Evolutionary conservation across 192 early-diverging fungal genomes (phyloP).

Genomic region (Umbelopsis sp.): DNA sequence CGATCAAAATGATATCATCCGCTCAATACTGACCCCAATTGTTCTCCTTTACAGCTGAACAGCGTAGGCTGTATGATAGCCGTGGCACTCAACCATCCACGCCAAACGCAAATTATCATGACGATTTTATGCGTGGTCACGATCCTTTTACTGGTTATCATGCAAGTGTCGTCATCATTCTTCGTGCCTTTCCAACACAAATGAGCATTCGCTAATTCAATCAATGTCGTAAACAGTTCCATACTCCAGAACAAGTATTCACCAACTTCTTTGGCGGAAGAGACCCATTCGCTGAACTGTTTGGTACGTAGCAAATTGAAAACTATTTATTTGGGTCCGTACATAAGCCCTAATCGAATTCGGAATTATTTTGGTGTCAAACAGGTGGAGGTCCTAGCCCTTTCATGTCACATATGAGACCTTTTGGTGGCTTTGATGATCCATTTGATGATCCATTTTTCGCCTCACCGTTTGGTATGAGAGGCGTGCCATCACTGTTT

Average conservation of each 20-base stretch:
- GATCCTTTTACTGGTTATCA: conserved; percentile 19
- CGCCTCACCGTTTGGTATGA: not conserved
- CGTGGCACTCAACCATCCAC: conserved; percentile 10
- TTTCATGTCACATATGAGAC: conserved; percentile 8
- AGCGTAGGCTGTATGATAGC: conserved; percentile 32
- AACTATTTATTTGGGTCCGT: not conserved
- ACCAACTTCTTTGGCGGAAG: conserved; percentile 29
- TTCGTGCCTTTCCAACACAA: too few relatives aligned
- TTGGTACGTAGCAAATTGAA: conserved; percentile 23
- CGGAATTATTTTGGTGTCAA: not conserved
- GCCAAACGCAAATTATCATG: not conserved
- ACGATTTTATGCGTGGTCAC: conserved; percentile 1
- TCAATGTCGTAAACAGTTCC: conserved; percentile 24
- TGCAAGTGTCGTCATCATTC: conserved; percentile 16
- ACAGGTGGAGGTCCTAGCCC: not conserved
- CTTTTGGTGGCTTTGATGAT: not conserved
- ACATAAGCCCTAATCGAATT: not conserved
- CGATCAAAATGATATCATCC: not conserved
- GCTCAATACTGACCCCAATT: not conserved
- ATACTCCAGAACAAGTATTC: conserved; percentile 40
- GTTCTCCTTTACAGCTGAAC: conserved; percentile 27
- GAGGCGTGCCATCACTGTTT: not conserved
- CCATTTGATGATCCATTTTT: conserved; percentile 13
- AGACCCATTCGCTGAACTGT: conserved; percentile 23
- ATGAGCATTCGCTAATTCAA: not conserved